Conservation (phyloP, 2,329 filamentous ascomycete genomes). For the Fusarium bulbicola region DNA sequence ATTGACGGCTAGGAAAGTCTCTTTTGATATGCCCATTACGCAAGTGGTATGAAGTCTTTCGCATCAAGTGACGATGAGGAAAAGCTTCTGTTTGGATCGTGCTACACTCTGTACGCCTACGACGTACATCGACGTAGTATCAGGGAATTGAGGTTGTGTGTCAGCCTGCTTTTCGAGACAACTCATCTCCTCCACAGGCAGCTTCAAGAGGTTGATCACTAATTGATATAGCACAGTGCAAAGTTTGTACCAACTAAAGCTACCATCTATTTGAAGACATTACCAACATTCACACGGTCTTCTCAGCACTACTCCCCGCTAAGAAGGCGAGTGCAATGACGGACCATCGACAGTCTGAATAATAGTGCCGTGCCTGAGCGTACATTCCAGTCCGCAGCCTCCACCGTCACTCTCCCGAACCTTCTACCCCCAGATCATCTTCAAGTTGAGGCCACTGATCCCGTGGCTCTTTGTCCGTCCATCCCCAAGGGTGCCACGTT, state of each 20-base stretch:
- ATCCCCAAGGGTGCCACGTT: conserved; percentile 24
- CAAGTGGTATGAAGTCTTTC: conserved; percentile 11
- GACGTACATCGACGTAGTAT: conserved; percentile 16
- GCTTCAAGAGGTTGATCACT: not conserved
- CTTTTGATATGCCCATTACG: conserved; percentile 24
- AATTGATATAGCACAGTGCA: conserved; percentile 16
- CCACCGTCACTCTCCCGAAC: not conserved
- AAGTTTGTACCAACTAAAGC: not conserved
- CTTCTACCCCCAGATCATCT: not conserved
- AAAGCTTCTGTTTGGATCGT: conserved; percentile 1
- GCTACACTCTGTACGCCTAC: not conserved
- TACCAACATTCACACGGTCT: conserved; percentile 5
- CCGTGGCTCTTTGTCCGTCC: conserved; percentile 18
- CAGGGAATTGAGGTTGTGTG: conserved; percentile 7
- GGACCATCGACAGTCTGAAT: not conserved
- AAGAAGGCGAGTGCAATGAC: not conserved
- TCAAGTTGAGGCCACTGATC: conserved; percentile 9
- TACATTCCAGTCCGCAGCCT: conserved; percentile 16
- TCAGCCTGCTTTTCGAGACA: conserved; percentile 20
- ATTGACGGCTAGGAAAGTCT: conserved; percentile 5
- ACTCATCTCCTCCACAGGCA: not conserved
- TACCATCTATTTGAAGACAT: not conserved
- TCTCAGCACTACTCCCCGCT: conserved; percentile 2
- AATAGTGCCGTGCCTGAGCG: conserved; percentile 9
- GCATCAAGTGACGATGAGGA: conserved; percentile 14